phyloP scores from a whole-genome alignment of 2,329 filamentous ascomycete genomes.

The Pyrenochaeta sp. region DNA sequence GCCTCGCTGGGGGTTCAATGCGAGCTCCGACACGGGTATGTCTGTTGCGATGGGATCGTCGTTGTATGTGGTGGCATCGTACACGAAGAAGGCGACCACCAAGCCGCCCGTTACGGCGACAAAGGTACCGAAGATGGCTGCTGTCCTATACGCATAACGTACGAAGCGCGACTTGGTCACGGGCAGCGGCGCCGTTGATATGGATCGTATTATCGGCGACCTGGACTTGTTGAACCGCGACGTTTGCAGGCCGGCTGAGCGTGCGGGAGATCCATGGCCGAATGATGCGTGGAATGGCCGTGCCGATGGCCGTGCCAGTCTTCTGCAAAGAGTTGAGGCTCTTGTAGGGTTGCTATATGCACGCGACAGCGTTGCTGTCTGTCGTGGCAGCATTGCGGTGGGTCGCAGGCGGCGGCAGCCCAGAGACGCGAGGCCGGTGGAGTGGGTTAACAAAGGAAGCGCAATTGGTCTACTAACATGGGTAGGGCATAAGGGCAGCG shows the following conservation, averaged over 20 bases:
- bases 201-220: conserved; percentile 26
- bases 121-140: conserved; percentile 78
- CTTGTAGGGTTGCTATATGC: conserved; percentile 27
- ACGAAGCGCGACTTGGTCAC: conserved; percentile 47
- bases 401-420: conserved; percentile 9
- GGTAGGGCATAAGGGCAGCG: conserved; percentile 1
- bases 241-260: conserved; percentile 26
- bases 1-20: conserved; percentile 80
- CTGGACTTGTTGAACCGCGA: conserved; percentile 25
- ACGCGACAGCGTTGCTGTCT: conserved; percentile 41
- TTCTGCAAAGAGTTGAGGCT: conserved; percentile 20
- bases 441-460: conserved; percentile 13
- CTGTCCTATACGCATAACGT: conserved; percentile 71
- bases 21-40: conserved; percentile 83
- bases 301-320: conserved; percentile 13
- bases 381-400: conserved; percentile 40
- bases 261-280: conserved; percentile 34
- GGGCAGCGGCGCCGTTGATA: conserved; percentile 44
- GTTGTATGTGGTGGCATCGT: conserved; percentile 90
- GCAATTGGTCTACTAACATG: conserved; percentile 7
- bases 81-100: conserved; percentile 87
- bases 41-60: conserved; percentile 73
- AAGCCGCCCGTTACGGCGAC: conserved; percentile 73
- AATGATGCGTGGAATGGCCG: conserved; percentile 34
- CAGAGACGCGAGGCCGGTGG: background rate